Conservation (phyloP, 495 filamentous ascomycete species). For the Penicillium subrubescens region DNA sequence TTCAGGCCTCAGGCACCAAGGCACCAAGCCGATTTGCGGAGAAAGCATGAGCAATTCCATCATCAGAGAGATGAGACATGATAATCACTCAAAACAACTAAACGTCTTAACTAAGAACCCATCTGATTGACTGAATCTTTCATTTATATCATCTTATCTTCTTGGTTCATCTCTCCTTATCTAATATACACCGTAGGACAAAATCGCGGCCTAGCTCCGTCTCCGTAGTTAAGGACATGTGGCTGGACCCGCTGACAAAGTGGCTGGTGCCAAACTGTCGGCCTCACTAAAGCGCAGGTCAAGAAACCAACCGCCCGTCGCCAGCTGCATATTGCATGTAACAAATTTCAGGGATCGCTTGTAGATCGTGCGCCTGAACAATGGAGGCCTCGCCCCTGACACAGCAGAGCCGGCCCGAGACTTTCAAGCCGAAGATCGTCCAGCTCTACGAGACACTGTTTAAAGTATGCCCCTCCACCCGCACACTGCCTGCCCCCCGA, state of each 20-base stretch:
- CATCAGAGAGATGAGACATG: not conserved
- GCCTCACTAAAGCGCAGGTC: constrained; percentile 8
- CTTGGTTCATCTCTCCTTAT: not conserved
- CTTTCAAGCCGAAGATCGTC: constrained; percentile 91
- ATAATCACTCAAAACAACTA: not conserved
- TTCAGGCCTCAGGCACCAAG: not conserved
- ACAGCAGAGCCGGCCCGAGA: constrained; percentile 85
- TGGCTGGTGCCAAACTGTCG: constrained; percentile 28
- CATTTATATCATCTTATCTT: too few relatives aligned
- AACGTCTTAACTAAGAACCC: not conserved
- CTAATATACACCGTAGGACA: not conserved
- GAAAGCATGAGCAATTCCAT: not conserved
- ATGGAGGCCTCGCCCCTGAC: constrained; percentile 95
- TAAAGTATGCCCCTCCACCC: constrained; percentile 56
- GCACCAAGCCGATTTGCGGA: constrained; percentile 18
- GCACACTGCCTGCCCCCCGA: not conserved
- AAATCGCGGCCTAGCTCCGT: not conserved
- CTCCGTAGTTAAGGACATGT: constrained; percentile 30
- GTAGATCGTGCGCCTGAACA: constrained; percentile 23
- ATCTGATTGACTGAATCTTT: not conserved
- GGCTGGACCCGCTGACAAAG: constrained; percentile 39
- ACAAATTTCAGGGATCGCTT: constrained; percentile 8
- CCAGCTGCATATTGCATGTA: not conserved
- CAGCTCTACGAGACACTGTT: constrained; percentile 86
- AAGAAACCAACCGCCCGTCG: constrained; percentile 15